Conservation (phyloP, 257 asterid species). For the Ocimum tenuiflorum region DNA sequence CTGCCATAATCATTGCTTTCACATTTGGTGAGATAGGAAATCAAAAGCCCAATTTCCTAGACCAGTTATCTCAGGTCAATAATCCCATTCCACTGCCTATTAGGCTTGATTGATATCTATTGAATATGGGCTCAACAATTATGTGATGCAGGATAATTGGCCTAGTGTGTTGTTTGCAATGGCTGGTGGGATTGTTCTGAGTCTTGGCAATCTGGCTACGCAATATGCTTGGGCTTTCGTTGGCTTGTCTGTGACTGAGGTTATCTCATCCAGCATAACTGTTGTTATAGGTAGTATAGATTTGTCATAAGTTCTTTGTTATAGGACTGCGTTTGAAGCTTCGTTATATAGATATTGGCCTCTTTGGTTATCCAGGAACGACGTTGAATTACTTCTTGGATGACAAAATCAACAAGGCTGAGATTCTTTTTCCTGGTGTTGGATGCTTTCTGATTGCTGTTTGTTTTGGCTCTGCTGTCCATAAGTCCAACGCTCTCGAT, state of each 20-base stretch:
- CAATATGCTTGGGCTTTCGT: conserved; percentile 96
- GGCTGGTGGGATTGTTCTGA: conserved; percentile 82
- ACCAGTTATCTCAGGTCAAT: conserved; percentile 71
- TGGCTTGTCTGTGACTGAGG: conserved; percentile 89
- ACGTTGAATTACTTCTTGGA: conserved; percentile 84
- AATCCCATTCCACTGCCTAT: not conserved
- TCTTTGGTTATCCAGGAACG: conserved; percentile 51
- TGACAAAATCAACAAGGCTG: conserved; percentile 77
- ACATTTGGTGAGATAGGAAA: conserved; percentile 78
- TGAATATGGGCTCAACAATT: not conserved
- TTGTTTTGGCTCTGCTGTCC: conserved; percentile 74
- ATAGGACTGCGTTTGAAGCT: not conserved
- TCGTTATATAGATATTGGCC: not conserved
- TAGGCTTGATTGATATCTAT: not conserved
- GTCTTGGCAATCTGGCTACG: conserved; percentile 83
- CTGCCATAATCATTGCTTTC: conserved; percentile 79
- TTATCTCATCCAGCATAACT: conserved; percentile 72
- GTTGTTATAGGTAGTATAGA: conserved; percentile 71
- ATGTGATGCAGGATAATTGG: conserved; percentile 62
- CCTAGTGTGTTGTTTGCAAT: conserved; percentile 76
- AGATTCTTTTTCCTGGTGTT: conserved; percentile 89
- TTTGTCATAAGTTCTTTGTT: not conserved
- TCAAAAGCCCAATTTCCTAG: conserved; percentile 58
- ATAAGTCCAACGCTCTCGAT: conserved; percentile 74
- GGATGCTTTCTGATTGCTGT: conserved; percentile 91